Evolutionary conservation across 2,329 filamentous ascomycete species (phyloP).

Genomic region (Emmonsiellopsis sp.): DNA sequence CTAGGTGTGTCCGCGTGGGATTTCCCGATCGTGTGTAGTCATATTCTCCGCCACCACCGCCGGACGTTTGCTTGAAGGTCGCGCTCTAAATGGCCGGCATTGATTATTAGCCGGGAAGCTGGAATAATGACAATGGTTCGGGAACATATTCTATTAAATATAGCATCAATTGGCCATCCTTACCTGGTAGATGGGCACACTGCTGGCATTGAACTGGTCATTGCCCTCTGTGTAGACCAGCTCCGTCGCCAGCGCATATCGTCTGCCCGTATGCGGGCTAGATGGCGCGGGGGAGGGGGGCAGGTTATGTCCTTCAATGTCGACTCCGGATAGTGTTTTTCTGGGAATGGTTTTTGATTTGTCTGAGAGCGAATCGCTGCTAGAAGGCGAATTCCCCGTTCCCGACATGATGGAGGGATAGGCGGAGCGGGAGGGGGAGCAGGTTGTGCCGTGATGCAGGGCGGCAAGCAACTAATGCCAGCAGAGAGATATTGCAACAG

Average conservation of each 20-base stretch:
- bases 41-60: conserved; percentile 76
- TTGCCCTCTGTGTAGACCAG: conserved; percentile 91
- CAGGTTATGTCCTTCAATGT: conserved; percentile 73
- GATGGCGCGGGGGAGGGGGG: conserved; percentile 90
- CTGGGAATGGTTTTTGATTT: conserved; percentile 6
- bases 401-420: conserved; percentile 8
- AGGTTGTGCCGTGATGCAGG: too few species aligned
- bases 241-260: conserved; percentile 91
- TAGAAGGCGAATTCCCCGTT: conserved; percentile 3
- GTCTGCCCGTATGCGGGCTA: conserved; percentile 72
- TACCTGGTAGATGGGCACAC: conserved; percentile 90
- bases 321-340: conserved; percentile 53
- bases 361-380: background rate
- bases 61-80: conserved; percentile 89
- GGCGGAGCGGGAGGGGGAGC: background rate
- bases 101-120: background rate
- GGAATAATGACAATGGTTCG: background rate
- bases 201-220: conserved; percentile 95
- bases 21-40: conserved; percentile 98
- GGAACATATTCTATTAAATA: background rate
- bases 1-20: conserved; percentile 88
- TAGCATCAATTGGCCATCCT: conserved; percentile 5
- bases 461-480: too few species aligned
- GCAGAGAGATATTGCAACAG: too few species aligned
- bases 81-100: conserved; percentile 52